Conservation (phyloP, 306 rosid species). For the Cucurbita moschata region DNA sequence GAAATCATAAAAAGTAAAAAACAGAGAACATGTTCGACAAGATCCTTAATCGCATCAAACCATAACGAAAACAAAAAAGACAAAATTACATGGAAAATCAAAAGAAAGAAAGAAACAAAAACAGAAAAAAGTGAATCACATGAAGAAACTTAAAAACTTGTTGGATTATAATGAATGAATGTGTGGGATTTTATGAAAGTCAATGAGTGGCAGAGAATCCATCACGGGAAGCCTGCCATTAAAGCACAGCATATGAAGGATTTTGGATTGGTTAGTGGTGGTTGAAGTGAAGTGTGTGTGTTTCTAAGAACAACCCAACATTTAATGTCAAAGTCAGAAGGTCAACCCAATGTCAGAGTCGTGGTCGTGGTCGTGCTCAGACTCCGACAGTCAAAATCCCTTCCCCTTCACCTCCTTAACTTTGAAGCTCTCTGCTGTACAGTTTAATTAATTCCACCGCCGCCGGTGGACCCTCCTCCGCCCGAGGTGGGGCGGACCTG, state of each 20-base stretch:
- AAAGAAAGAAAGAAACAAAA: not conserved
- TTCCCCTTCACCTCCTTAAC: conserved; percentile 1
- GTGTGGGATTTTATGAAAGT: conserved; percentile 1
- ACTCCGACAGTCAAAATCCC: conserved; percentile 20
- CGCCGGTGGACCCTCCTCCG: conserved; percentile 29
- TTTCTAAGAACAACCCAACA: not conserved
- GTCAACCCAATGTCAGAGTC: conserved; percentile 29
- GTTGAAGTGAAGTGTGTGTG: not conserved
- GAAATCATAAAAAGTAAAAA: no score
- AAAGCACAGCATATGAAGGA: not conserved
- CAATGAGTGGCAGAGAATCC: not conserved
- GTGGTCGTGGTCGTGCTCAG: not conserved
- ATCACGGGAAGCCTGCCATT: conserved; percentile 14
- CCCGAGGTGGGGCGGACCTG: not conserved
- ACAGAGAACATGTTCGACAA: not conserved
- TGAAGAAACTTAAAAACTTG: not conserved
- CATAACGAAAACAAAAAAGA: not conserved
- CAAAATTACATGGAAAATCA: not conserved
- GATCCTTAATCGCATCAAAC: not conserved
- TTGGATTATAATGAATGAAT: not conserved
- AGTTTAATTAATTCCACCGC: conserved; percentile 20
- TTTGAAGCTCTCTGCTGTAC: not conserved
- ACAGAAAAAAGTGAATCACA: not conserved
- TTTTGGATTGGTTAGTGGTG: not conserved
- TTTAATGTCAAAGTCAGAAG: conserved; percentile 26